These are phyloP conservation scores for Ambrosia trifida DNA, from an alignment of 129 eudicot genomes.

Conservation along the genomic window DNA sequence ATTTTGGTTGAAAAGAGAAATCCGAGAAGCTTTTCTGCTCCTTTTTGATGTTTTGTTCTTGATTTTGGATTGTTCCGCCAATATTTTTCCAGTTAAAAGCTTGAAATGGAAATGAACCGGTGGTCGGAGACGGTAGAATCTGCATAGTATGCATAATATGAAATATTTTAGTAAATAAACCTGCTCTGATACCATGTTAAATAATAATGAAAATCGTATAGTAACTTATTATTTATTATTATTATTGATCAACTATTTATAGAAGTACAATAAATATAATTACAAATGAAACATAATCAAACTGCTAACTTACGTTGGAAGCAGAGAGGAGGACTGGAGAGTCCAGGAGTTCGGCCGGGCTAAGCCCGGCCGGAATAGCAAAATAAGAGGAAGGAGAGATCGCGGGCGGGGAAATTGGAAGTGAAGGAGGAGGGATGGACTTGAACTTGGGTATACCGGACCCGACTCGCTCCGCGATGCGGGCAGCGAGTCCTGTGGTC, in stretches of 20 bases:
- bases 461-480: conserved; percentile 53
- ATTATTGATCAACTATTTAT: not conserved
- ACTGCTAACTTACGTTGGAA: conserved; percentile 46
- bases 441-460: conserved; percentile 83
- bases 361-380: conserved; percentile 75
- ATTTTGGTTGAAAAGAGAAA: conserved; percentile 69
- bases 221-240: too few relatives aligned
- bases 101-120: conserved; percentile 69
- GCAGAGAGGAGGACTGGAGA: conserved; percentile 81
- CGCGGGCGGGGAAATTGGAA: conserved; percentile 70
- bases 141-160: conserved; percentile 46
- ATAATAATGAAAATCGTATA: too few relatives aligned
- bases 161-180: too few relatives aligned
- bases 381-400: conserved; percentile 79
- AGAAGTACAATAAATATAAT: too few relatives aligned
- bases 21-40: conserved; percentile 56
- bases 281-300: not conserved
- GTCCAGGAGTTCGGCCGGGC: conserved; percentile 78
- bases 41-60: conserved; percentile 47
- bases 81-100: conserved; percentile 63
- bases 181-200: too few relatives aligned
- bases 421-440: conserved; percentile 76
- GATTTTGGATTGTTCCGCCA: conserved; percentile 23
- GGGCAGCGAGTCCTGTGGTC: conserved; percentile 50
- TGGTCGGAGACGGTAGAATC: conserved; percentile 93